These are phyloP conservation scores for Tuber calosporum DNA, from an alignment of 495 filamentous ascomycete species.

Conservation along the genomic window DNA sequence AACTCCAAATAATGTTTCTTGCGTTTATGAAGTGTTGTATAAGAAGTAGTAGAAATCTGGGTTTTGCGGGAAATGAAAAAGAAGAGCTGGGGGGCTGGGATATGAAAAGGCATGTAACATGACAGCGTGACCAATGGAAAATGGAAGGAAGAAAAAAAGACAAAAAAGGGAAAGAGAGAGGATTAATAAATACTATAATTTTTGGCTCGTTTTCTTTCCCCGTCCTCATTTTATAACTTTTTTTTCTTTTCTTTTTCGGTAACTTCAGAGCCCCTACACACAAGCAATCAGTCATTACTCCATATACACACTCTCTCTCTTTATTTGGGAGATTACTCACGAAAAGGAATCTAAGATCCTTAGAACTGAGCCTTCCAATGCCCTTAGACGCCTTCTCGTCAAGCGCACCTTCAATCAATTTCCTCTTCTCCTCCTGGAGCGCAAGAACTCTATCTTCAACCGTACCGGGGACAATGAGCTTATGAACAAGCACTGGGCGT, in stretches of 20 bases:
- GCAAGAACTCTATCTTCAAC: conserved; percentile 85
- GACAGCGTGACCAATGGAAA: not conserved
- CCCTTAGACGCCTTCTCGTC: conserved; percentile 67
- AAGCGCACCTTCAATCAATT: conserved; percentile 70
- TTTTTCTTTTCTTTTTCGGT: too few species aligned
- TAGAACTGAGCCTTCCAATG: conserved; percentile 54
- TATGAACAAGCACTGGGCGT: conserved; percentile 67
- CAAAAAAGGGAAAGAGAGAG: not conserved
- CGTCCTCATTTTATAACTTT: not conserved
- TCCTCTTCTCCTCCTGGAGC: conserved; percentile 77
- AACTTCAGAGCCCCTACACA: not conserved
- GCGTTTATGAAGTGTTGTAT: not conserved
- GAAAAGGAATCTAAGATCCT: conserved; percentile 67
- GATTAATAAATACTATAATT: not conserved
- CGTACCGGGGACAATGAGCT: conserved; percentile 66
- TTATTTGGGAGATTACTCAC: conserved; percentile 45
- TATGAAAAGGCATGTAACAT: not conserved
- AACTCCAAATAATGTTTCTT: not conserved
- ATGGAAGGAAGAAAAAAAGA: not conserved
- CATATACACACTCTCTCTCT: not conserved
- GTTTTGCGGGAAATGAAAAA: not conserved
- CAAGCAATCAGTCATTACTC: not conserved
- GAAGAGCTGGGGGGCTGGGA: not conserved
- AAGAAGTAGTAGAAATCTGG: not conserved
- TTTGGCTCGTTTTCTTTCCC: not conserved